phyloP scores from a whole-genome alignment of 257 asterid genomes.

The Lithospermum erythrorhizon region DNA sequence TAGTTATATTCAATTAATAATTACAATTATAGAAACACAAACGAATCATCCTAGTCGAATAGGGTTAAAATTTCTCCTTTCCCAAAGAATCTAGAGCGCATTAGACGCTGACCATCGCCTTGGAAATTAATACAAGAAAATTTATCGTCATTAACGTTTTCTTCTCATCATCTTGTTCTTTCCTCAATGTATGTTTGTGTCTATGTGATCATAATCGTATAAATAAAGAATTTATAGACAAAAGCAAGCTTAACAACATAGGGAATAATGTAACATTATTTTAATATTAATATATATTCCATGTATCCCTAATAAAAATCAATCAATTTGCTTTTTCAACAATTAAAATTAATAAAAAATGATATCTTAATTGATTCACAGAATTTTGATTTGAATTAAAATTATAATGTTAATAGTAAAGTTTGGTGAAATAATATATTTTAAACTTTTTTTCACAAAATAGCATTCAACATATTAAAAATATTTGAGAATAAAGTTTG shows the following conservation, averaged over 20 bases:
- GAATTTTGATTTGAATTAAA: no score
- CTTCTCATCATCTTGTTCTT: conserved; percentile 26
- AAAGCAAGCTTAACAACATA: conserved; percentile 3
- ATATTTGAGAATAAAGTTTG: no score
- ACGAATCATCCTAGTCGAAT: conserved; percentile 13
- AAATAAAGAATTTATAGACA: conserved; percentile 11
- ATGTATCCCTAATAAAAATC: no score
- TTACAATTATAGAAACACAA: background rate
- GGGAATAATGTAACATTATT: conserved; percentile 13
- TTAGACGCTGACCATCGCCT: conserved; percentile 73
- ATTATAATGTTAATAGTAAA: no score
- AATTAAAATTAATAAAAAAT: no score
- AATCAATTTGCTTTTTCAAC: no score
- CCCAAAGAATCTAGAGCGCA: conserved; percentile 93
- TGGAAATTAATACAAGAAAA: conserved; percentile 14
- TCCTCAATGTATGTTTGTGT: background rate
- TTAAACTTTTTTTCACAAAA: no score
- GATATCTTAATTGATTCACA: no score
- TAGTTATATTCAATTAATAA: no score
- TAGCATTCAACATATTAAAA: no score
- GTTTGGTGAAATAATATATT: no score
- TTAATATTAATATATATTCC: background rate
- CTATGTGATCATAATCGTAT: conserved; percentile 20
- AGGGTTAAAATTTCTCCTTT: conserved; percentile 35
- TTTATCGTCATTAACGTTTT: conserved; percentile 9